Evolutionary conservation across 2,329 filamentous ascomycete species (phyloP).

Genomic region (Triangularia verruculosa): DNA sequence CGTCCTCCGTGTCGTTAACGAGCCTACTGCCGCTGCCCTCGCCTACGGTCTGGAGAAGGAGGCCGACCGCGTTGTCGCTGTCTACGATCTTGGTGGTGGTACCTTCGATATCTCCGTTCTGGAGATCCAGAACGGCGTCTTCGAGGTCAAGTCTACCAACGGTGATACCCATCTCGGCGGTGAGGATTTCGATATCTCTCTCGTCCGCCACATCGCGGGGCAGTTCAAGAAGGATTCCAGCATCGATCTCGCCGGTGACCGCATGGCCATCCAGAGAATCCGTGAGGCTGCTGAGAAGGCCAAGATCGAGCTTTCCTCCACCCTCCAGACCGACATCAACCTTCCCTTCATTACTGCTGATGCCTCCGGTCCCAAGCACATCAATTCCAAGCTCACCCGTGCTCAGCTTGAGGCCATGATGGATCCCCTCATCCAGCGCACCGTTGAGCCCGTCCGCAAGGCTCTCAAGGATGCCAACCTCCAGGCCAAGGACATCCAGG

Average conservation of each 20-base stretch:
- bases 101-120: slow-evolving; percentile 99
- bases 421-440: slow-evolving; percentile 81
- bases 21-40: slow-evolving; percentile 92
- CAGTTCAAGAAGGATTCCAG: slow-evolving; percentile 96
- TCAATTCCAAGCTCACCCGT: slow-evolving; percentile 91
- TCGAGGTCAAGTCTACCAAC: slow-evolving; percentile 99
- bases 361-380: slow-evolving; percentile 93
- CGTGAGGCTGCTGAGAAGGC: slow-evolving; percentile 98
- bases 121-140: slow-evolving; percentile 96
- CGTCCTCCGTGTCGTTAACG: slow-evolving; percentile 96
- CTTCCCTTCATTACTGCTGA: slow-evolving; percentile 98
- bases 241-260: slow-evolving; percentile 85
- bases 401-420: slow-evolving; percentile 91
- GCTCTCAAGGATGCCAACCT: slow-evolving; percentile 94
- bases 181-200: slow-evolving; percentile 94
- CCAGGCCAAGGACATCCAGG: slow-evolving; percentile 89
- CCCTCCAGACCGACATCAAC: slow-evolving; percentile 95
- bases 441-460: slow-evolving; percentile 91
- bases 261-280: slow-evolving; percentile 99
- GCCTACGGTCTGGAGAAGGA: slow-evolving; percentile 97
- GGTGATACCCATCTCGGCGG: slow-evolving; percentile 98
- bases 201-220: slow-evolving; percentile 89
- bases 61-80: slow-evolving; percentile 81
- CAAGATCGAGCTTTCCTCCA: slow-evolving; percentile 97
- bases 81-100: slow-evolving; percentile 97